Evolutionary conservation across 1,284 basidiomycete species (phyloP).

Genomic region (Phaffia rhodozyma): DNA sequence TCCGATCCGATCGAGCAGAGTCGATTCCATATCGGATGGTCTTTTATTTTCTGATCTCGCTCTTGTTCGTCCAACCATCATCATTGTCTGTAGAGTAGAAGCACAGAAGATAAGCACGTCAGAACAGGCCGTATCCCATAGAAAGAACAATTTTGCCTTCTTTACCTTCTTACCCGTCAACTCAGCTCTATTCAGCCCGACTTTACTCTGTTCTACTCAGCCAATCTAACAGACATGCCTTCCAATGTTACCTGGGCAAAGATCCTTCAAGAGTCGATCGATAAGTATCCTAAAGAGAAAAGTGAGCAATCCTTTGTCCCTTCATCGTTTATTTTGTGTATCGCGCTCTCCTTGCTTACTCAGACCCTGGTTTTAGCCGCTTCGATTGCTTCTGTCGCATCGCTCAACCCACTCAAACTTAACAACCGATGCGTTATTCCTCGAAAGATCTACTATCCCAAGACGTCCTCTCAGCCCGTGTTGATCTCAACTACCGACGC

Average conservation of each 20-base stretch:
- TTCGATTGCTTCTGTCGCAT: neutral
- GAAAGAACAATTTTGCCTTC: no score
- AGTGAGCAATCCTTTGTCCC: neutral
- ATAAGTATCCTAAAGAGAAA: slow-evolving; percentile 10
- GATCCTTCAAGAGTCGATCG: slow-evolving; percentile 6
- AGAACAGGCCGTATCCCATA: no score
- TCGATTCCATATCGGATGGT: no score
- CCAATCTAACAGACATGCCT: no score
- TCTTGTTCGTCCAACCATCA: no score
- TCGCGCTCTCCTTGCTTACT: neutral
- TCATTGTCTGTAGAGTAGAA: no score
- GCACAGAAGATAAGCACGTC: no score
- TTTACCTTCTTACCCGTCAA: no score
- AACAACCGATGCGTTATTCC: neutral
- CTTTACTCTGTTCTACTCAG: no score
- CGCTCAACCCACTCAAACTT: neutral
- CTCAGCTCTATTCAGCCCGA: no score
- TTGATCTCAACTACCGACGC: slow-evolving; percentile 15
- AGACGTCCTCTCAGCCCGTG: neutral
- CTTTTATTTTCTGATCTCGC: no score
- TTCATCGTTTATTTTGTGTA: neutral
- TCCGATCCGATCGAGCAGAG: no score
- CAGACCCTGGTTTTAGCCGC: neutral
- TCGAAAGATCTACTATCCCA: slow-evolving; percentile 6
- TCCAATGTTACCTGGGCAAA: slow-evolving; percentile 3